Conservation (phyloP, 176 grass and related monocot species). For the Raddia guianensis region DNA sequence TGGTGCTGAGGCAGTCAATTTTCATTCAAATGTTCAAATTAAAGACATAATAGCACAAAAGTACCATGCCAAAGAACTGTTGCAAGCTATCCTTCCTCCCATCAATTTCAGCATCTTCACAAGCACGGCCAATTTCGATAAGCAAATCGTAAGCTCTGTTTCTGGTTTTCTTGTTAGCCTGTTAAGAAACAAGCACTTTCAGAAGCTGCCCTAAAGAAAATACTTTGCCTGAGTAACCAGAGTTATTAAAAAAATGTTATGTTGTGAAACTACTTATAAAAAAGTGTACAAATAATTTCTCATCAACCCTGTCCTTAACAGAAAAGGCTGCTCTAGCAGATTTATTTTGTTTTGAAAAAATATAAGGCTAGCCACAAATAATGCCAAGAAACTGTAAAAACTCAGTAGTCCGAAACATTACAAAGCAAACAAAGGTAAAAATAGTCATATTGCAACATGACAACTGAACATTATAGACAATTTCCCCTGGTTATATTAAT, state of each 20-base stretch:
- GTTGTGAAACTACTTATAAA: neutral
- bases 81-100: conserved; percentile 70
- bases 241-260: neutral
- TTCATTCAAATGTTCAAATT: conserved; percentile 22
- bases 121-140: conserved; percentile 88
- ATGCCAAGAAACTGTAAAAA: neutral
- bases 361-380: neutral
- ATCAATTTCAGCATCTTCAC: conserved; percentile 64
- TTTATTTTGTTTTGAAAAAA: neutral
- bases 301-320: conserved; percentile 23
- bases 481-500: conserved; percentile 26
- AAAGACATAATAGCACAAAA: conserved; percentile 24
- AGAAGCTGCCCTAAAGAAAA: conserved; percentile 9
- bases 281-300: neutral
- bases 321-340: conserved; percentile 17
- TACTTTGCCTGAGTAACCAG: neutral
- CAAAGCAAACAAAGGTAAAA: conserved; percentile 5
- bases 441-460: neutral
- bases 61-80: conserved; percentile 90
- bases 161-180: conserved; percentile 94
- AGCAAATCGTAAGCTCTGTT: conserved; percentile 92
- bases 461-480: neutral
- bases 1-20: conserved; percentile 8
- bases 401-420: neutral
- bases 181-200: conserved; percentile 44